Base-by-base conservation (phyloP, 176 grass and related monocot genomes). In the Dactylis glomerata region DNA sequence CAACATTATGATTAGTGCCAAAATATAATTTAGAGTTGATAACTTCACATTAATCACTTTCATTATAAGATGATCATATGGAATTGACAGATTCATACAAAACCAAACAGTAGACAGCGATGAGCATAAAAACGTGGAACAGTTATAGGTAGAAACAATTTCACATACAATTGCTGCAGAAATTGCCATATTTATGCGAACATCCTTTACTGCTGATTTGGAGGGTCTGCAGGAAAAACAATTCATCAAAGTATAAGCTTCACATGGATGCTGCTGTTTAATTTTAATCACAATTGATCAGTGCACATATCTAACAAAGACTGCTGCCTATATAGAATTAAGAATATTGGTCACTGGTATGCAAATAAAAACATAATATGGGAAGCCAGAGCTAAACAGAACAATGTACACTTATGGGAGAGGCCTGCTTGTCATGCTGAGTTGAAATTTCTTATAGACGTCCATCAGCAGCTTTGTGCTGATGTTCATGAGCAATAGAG, bases 151-250 rank as follows among this genome's bases (percentile, higher is more conserved):
- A 24, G 8, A 37, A 73, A 71, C 19, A 9, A 80, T 23, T 82
- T 85, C 55, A 31, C 96, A 63, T 99, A 99, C 96, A 90, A 91
- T 91, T 64, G 83, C 84, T 85, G 93, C 91, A 82, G 93, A 96
- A 86, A 96, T 77, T 64, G 81, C 93, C 81, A 96, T 92, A 88
- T 99, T 99, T 57, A 95, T 96, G 77, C 89, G 89, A 88, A 92
- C 87, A 44, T 99, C 96, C 54, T 92, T 92, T 33, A 94, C 79
- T 75, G 73, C 86, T 78, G 89, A 95, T 73, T 80, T 95, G 77
- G 91, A 99, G 64, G 79, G 82, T 85, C 96, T 99, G 83, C 81
- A 91, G 92, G 24, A 64, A 86, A 32, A 87, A 70, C 23, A 87
- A 66, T 88, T 65, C 30, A 86, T 17, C 32, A 76, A 10, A 30